Evolutionary conservation across 306 rosid genomes (phyloP).

Genomic region (Glycine latifolia): DNA sequence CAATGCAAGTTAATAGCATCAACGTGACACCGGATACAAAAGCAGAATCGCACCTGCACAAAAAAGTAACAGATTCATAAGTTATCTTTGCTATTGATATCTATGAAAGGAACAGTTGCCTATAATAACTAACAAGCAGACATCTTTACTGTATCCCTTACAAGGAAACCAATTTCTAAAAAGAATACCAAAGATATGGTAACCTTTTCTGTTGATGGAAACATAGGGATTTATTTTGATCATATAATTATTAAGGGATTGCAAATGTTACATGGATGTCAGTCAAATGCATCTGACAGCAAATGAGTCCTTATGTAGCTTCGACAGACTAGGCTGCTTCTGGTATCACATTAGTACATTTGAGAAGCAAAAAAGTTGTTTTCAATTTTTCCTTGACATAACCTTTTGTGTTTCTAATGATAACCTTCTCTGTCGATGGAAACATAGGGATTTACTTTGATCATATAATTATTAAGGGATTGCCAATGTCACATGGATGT

Average conservation of each 20-base stretch:
- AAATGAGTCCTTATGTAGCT: conserved; percentile 16
- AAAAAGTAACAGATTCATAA: conserved; percentile 29
- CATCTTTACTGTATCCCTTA: conserved; percentile 8
- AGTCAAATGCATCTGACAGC: conserved; percentile 25
- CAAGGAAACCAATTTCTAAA: conserved; percentile 17
- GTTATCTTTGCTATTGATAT: conserved; percentile 28
- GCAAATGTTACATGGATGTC: not conserved
- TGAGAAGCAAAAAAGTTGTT: conserved; percentile 29
- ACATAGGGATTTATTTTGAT: conserved; percentile 25
- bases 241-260: no score
- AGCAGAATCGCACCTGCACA: conserved; percentile 85
- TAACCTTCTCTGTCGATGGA: conserved; percentile 25
- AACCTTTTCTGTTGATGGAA: conserved; percentile 29
- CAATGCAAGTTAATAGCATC: conserved; percentile 90
- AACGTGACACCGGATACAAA: conserved; percentile 76
- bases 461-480: conserved; percentile 22
- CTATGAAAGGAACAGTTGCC: conserved; percentile 29
- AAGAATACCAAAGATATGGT: not conserved
- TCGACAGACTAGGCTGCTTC: conserved; percentile 2
- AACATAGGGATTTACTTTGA: conserved; percentile 31
- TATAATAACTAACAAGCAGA: conserved; percentile 22
- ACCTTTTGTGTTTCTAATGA: conserved; percentile 12
- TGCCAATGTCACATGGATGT: conserved; percentile 26
- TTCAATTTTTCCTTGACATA: conserved; percentile 39
- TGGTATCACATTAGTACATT: not conserved